Percentiles rank a stretch among this genome's conserved stretches.
phyloP scores from a whole-genome alignment of 164 flowering plant species.

The Aristolochia fimbriata region DNA sequence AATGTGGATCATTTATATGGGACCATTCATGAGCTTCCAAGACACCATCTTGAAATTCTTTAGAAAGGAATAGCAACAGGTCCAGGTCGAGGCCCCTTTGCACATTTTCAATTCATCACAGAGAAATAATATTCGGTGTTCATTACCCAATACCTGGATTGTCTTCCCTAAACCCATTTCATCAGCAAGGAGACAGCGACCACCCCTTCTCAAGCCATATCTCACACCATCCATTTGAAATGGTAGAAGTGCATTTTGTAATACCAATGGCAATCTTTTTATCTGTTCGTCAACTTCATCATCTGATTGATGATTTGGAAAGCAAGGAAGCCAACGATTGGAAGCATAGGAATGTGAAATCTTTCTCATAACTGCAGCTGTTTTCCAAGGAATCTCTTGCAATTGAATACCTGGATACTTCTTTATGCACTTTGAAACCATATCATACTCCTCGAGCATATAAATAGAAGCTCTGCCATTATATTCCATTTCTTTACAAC shows the following conservation, averaged over 20 bases:
- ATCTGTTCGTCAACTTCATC: slow-evolving; percentile 61
- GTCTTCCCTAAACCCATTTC: slow-evolving; percentile 99
- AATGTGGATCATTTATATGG: no score
- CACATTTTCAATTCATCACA: no score
- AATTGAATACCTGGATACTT: slow-evolving; percentile 34
- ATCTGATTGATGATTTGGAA: slow-evolving; percentile 75
- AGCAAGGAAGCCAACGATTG: slow-evolving; percentile 68
- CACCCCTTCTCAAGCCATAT: slow-evolving; percentile 82
- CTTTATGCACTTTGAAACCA: slow-evolving; percentile 51
- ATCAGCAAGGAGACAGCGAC: slow-evolving; percentile 93
- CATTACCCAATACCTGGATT: slow-evolving; percentile 52
- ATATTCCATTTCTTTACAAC: slow-evolving; percentile 47
- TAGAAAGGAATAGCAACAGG: no score
- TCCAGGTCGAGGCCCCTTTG: no score
- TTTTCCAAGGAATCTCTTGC: slow-evolving; percentile 72
- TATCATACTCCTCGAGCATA: slow-evolving; percentile 56
- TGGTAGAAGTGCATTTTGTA: slow-evolving; percentile 54
- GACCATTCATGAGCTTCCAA: no score
- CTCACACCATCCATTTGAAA: slow-evolving; percentile 85
- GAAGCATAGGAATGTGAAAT: slow-evolving; percentile 47
- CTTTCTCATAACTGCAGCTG: slow-evolving; percentile 50
- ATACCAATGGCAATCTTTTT: slow-evolving; percentile 40
- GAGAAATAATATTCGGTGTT: no score
- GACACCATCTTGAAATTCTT: no score
- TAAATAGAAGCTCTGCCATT: slow-evolving; percentile 69